These are phyloP conservation scores for Arctium minus DNA, from an alignment of 129 eudicot genomes.

Conservation along the genomic window DNA sequence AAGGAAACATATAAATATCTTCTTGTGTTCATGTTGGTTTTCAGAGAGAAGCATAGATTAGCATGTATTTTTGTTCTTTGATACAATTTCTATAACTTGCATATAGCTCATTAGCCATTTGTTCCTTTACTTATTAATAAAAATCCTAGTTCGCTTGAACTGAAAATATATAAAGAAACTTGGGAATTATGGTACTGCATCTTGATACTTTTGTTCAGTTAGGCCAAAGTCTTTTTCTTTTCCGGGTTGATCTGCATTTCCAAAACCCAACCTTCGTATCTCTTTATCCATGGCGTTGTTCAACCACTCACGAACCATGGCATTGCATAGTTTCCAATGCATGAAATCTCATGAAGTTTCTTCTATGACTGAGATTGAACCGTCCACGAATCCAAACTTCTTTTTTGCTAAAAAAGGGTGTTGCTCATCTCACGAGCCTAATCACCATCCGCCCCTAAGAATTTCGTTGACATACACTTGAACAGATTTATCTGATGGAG, in stretches of 20 bases:
- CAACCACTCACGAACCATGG: no score
- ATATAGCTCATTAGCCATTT: conserved; percentile 34
- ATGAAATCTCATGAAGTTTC: no score
- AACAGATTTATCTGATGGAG: neutral
- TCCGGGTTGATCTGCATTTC: no score
- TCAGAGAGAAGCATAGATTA: conserved; percentile 20
- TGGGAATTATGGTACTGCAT: conserved; percentile 18
- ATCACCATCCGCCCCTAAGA: neutral
- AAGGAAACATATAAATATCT: neutral
- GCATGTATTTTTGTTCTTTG: conserved; percentile 8
- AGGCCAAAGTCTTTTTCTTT: neutral
- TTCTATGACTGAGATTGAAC: no score
- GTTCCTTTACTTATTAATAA: conserved; percentile 15
- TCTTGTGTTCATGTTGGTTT: conserved; percentile 17
- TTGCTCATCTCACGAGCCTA: neutral
- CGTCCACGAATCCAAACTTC: no score
- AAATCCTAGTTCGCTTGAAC: conserved; percentile 20
- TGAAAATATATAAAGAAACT: conserved; percentile 25
- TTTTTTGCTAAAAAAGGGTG: no score
- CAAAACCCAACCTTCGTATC: neutral
- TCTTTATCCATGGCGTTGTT: no score
- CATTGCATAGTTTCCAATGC: no score
- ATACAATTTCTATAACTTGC: conserved; percentile 2
- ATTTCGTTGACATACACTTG: neutral
- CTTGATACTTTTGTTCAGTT: neutral